These are phyloP conservation scores for Podila verticillata DNA, from an alignment of 192 early-diverging fungal species.

Conservation along the genomic window DNA sequence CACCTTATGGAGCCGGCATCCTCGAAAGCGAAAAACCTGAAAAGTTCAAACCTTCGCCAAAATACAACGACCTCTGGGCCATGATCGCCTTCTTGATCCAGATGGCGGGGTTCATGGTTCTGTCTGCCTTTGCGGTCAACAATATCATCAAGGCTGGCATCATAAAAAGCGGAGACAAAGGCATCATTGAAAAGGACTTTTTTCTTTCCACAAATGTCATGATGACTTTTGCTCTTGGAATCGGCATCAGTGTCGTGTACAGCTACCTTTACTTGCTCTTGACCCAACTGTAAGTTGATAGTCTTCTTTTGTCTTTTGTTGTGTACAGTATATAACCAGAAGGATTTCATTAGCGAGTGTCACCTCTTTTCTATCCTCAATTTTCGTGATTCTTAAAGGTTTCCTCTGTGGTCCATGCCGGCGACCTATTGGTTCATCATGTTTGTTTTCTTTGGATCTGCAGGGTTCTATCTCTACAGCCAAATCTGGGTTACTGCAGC, in stretches of 20 bases:
- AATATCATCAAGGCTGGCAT: conserved; percentile 53
- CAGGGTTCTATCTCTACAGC: conserved; percentile 3
- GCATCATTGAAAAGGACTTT: conserved; percentile 15
- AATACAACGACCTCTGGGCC: conserved; percentile 34
- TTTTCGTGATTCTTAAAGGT: conserved; percentile 10
- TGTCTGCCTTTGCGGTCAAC: conserved; percentile 24
- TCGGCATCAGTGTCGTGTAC: conserved; percentile 58
- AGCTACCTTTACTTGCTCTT: conserved; percentile 56
- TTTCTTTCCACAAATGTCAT: conserved; percentile 17
- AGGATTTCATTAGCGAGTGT: not conserved
- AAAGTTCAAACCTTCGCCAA: conserved; percentile 21
- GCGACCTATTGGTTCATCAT: conserved; percentile 17
- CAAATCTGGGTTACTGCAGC: conserved; percentile 8
- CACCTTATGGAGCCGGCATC: conserved; percentile 2
- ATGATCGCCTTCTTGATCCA: conserved; percentile 28
- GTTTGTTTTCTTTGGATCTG: conserved; percentile 12
- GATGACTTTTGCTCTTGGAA: conserved; percentile 59
- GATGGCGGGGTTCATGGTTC: conserved; percentile 14
- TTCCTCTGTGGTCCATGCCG: conserved; percentile 17
- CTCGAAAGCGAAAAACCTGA: conserved; percentile 1
- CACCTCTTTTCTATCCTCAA: conserved; percentile 2
- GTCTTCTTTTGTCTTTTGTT: conserved; percentile 4
- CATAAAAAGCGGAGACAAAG: conserved; percentile 21
- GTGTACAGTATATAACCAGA: not conserved
- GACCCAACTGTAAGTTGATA: conserved; percentile 54